Percentiles rank a stretch among this genome's conserved stretches.
Conservation (phyloP, 2,329 filamentous ascomycete species). For the Stenocarpella maydis region DNA sequence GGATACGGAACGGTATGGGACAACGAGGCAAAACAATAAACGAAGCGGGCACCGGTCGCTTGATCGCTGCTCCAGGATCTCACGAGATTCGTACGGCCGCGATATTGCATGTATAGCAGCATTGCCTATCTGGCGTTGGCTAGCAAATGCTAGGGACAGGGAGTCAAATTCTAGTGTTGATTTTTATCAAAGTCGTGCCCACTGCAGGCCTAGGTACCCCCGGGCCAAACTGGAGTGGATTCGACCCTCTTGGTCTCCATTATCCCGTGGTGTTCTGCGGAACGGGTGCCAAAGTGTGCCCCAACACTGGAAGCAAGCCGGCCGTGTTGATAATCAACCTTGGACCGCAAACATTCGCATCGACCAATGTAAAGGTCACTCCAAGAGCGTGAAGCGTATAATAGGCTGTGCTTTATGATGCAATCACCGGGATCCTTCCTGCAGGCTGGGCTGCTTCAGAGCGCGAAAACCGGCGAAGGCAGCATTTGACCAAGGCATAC, state of each 20-base stretch:
- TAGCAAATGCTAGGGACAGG: constrained; percentile 10
- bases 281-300: neutral
- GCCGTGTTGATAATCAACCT: neutral
- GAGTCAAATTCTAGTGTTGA: constrained; percentile 16
- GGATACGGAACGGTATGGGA: neutral
- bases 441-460: neutral
- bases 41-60: constrained; percentile 10
- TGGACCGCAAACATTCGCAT: neutral
- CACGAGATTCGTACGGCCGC: constrained; percentile 23
- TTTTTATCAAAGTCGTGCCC: neutral
- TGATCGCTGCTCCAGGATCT: constrained; percentile 25
- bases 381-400: neutral
- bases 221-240: neutral
- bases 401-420: neutral
- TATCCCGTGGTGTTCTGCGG: neutral
- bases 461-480: neutral
- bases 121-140: constrained; percentile 33
- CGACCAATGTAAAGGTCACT: neutral
- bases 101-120: constrained; percentile 30
- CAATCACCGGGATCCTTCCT: neutral
- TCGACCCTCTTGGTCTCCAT: neutral
- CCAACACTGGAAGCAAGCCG: neutral
- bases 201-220: neutral
- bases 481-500: neutral
- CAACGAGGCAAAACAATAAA: constrained; percentile 13